Base-by-base conservation (phyloP, 2,329 filamentous ascomycete species). In the Nemania serpens region DNA sequence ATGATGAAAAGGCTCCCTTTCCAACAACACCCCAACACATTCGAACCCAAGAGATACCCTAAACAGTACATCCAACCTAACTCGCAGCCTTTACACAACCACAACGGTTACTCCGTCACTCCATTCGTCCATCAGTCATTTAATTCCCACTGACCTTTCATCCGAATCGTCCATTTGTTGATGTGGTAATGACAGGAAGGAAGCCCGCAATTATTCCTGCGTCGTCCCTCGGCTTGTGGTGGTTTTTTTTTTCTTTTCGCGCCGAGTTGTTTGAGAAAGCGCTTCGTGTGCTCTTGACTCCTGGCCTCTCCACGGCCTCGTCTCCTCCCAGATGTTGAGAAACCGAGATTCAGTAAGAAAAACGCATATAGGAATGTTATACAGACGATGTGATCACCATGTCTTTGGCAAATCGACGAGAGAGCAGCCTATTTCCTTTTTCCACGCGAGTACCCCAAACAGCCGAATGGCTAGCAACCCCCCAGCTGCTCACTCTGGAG, bases 91-190 rank as follows among this genome's bases (percentile, higher is more conserved):
- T 60, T 58, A 59, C 55, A 62, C 52, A 57, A 33, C 49, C 46
- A 17, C 49, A 55, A 37, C 58, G 51, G 57, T 55, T 62, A 64
- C 61, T 65, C 63, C 63, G 51, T 61, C 63, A 65, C 61, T 63
- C 63, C 63, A 37, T 54, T 59, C 55, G 41, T 65, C 61, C 63
- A 63, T 25, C 52, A 3, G 56, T 63, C 57, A 51, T 62, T 58
- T 59, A 50, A 57, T 63, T 55, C 47, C 58, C 54, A n/a, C 63
- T 60, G 56, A 63, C 53, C 45, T 49, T 52, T 65, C 63, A 63
- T 61, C 55, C 50, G 47, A 55, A 47, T 58, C 57, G 39, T 63
- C 50, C 61, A 25, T 57, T 43, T 52, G 51, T 56, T 52, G 33
- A 50, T 39, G 36, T 39, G 11, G 15, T 39, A 46, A 43, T 61